These are phyloP conservation scores for Gonapodya prolifera DNA, from an alignment of 192 early-diverging fungal genomes.

Conservation along the genomic window DNA sequence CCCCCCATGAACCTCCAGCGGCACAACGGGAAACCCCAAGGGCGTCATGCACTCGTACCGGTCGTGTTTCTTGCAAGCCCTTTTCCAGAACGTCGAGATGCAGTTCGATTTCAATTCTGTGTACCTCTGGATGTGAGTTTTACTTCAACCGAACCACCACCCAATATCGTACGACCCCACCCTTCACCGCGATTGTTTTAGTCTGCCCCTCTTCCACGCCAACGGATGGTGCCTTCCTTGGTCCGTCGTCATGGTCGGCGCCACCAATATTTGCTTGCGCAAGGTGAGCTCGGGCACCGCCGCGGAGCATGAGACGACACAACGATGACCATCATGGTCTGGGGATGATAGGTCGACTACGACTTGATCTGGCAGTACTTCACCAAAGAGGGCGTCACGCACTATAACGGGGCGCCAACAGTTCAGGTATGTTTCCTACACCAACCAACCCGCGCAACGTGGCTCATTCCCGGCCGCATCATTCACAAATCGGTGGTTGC, in stretches of 20 bases:
- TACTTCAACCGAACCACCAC: too few relatives aligned
- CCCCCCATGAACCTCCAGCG: too few relatives aligned
- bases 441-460: too few relatives aligned
- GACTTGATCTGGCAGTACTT: constrained; percentile 34
- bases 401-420: constrained; percentile 43
- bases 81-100: constrained; percentile 26
- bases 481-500: too few relatives aligned
- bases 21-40: constrained; percentile 43
- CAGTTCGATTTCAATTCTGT: constrained; percentile 26
- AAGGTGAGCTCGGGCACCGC: too few relatives aligned
- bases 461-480: too few relatives aligned
- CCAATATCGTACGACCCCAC: too few relatives aligned
- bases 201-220: constrained; percentile 45
- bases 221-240: constrained; percentile 22
- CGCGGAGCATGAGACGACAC: too few relatives aligned
- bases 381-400: constrained; percentile 27
- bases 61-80: constrained; percentile 29
- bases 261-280: constrained; percentile 31
- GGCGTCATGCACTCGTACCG: constrained; percentile 37
- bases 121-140: constrained; percentile 38
- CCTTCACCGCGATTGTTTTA: too few relatives aligned
- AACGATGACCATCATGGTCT: too few relatives aligned
- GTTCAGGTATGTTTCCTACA: constrained; percentile 37
- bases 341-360: too few relatives aligned
- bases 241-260: constrained; percentile 15